Conservation (phyloP, 306 rosid species). For the Geum urbanum region DNA sequence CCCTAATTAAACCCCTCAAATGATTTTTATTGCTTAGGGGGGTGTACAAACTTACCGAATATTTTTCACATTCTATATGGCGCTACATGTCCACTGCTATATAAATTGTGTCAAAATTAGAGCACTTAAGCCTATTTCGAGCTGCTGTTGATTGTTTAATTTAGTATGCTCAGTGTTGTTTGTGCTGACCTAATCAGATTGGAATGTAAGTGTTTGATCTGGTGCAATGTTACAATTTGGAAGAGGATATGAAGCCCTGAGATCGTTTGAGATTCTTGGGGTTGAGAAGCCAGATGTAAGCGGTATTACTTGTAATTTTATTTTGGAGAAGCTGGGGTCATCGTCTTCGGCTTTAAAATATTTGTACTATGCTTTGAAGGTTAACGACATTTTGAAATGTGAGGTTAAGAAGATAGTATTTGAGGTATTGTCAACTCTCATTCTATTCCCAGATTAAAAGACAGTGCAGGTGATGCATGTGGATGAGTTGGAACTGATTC, state of each 20-base stretch:
- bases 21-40: conserved; percentile 4
- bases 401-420: conserved; percentile 39
- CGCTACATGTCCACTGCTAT: no score
- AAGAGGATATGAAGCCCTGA: conserved; percentile 69
- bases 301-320: conserved; percentile 44
- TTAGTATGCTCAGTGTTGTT: neutral
- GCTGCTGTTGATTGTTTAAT: neutral
- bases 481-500: conserved; percentile 20
- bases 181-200: neutral
- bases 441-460: conserved; percentile 23
- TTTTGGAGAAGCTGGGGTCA: conserved; percentile 53
- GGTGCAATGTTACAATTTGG: conserved; percentile 50
- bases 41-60: neutral
- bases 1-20: neutral
- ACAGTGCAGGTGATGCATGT: neutral
- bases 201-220: conserved; percentile 18
- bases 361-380: conserved; percentile 65
- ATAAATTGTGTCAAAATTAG: neutral
- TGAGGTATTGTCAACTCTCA: conserved; percentile 47
- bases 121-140: neutral
- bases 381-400: conserved; percentile 64
- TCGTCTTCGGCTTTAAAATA: conserved; percentile 57
- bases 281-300: conserved; percentile 52
- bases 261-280: conserved; percentile 69
- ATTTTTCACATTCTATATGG: neutral